phyloP scores from a whole-genome alignment of 2,329 filamentous ascomycete genomes.

The Paradendryphiella salina region DNA sequence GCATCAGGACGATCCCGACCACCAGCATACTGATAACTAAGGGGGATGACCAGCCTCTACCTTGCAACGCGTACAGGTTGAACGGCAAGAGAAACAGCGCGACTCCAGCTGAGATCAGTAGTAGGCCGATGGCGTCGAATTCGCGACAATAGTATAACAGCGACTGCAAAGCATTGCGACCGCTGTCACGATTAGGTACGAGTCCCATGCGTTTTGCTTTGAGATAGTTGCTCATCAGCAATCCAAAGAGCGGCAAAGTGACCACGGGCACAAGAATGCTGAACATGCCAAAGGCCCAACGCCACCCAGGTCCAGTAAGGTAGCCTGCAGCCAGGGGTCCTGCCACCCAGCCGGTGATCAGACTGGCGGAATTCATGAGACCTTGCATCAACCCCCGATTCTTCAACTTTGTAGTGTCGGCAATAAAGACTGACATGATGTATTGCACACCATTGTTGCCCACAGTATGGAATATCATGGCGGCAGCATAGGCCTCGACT shows the following conservation, averaged over 20 bases:
- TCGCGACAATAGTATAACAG: constrained; percentile 60
- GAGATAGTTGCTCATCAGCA: constrained; percentile 59
- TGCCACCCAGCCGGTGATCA: constrained; percentile 27
- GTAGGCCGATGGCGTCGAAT: constrained; percentile 64
- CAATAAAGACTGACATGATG: constrained; percentile 61
- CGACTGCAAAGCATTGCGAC: constrained; percentile 54
- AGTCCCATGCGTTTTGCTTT: constrained; percentile 62
- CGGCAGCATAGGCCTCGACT: constrained; percentile 64
- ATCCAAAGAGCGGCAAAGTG: constrained; percentile 60
- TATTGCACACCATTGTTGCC: constrained; percentile 59
- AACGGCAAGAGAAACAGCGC: constrained; percentile 69
- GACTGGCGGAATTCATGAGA: constrained; percentile 28
- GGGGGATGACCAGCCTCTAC: constrained; percentile 25
- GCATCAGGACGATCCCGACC: constrained; percentile 39
- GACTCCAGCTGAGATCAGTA: constrained; percentile 63
- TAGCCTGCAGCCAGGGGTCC: constrained; percentile 33
- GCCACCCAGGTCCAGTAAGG: constrained; percentile 58
- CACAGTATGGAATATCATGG: constrained; percentile 67
- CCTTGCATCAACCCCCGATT: constrained; percentile 67
- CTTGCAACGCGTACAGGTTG: constrained; percentile 48
- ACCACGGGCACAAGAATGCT: constrained; percentile 64
- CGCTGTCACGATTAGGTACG: constrained; percentile 47
- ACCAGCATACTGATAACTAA: constrained; percentile 45
- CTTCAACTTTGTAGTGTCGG: constrained; percentile 66
- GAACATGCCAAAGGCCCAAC: constrained; percentile 69